Base-by-base conservation (phyloP, 2,329 filamentous ascomycete genomes). In the Orbilia blumenaviensis region DNA sequence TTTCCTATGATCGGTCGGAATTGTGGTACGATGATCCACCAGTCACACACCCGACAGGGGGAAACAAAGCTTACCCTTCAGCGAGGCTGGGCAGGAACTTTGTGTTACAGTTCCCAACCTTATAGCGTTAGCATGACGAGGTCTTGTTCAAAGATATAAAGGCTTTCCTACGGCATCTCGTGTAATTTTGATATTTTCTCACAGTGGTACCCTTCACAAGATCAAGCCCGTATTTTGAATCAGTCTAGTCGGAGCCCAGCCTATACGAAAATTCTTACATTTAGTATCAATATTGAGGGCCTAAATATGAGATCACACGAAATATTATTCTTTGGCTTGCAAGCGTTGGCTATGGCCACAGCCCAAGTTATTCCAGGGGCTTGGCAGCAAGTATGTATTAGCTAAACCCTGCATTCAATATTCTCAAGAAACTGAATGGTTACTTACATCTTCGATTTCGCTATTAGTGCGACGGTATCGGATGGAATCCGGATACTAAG, bases 381-480 rank as follows among this genome's bases (percentile, higher is more conserved):
- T 6, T 72, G 67, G 67, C 41, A 46, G 38, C 67, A 72, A 38
- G 67, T 72, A 27, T 2, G 46, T 27, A 56, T 42, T 41, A n/a
- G 12, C 21, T 16, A 18, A 34, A 18, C 14, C 18, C 27, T 50
- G 44, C 27, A 25, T 6, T n/a, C n/a, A n/a, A n/a, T n/a, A n/a
- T n/a, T n/a, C n/a, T n/a, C n/a, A n/a, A n/a, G n/a, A n/a, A n/a
- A n/a, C n/a, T n/a, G n/a, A n/a, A n/a, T n/a, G n/a, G n/a, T n/a
- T n/a, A n/a, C n/a, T n/a, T n/a, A n/a, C n/a, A n/a, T n/a, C n/a
- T n/a, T n/a, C n/a, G n/a, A n/a, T n/a, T n/a, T n/a, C n/a, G n/a
- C 23, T 9, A 48, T 16, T 9, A 72, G 67, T 72, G 67, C 29
- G 67, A 52, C 9, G 67, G 67, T 8, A 66, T 66, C 36, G 67